A percentile compares a stretch with the other conserved stretches of the same genome.
Conservation (phyloP, 257 asterid species). For the Asclepias syriaca region DNA sequence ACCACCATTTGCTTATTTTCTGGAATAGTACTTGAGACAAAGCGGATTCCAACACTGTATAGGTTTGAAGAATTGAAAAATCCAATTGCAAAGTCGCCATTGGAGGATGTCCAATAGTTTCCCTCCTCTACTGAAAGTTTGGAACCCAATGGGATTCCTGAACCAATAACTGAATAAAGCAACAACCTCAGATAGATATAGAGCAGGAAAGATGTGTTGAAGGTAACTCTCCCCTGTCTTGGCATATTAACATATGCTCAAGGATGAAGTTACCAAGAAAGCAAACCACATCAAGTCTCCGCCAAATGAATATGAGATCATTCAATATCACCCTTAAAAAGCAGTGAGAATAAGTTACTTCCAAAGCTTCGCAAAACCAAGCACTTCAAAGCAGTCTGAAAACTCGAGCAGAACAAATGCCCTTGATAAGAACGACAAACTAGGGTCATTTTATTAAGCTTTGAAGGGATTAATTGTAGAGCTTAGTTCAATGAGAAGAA, state of each 20-base stretch:
- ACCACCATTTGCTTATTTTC: constrained; percentile 21
- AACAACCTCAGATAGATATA: constrained; percentile 18
- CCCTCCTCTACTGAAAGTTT: constrained; percentile 26
- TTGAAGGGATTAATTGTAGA: background rate
- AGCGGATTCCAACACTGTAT: constrained; percentile 31
- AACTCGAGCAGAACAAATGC: background rate
- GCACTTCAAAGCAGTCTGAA: background rate
- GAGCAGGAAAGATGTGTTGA: constrained; percentile 11
- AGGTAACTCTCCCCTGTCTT: constrained; percentile 16
- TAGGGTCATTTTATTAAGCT: background rate
- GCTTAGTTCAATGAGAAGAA: background rate
- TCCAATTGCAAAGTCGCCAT: constrained; percentile 34
- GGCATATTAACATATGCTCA: constrained; percentile 23
- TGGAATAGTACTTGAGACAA: constrained; percentile 28
- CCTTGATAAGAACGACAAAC: background rate
- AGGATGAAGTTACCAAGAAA: constrained; percentile 9
- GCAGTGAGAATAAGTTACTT: background rate
- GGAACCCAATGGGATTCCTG: constrained; percentile 36
- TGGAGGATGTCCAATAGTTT: constrained; percentile 37
- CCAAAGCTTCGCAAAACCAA: constrained; percentile 1
- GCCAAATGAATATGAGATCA: constrained; percentile 13
- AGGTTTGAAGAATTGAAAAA: constrained; percentile 25
- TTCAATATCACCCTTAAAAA: constrained; percentile 9
- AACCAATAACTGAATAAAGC: constrained; percentile 18
- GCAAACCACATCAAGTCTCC: constrained; percentile 18